Evolutionary conservation across 768 basidiomycete species (phyloP).

Genomic region (Phaeotremella fagi): DNA sequence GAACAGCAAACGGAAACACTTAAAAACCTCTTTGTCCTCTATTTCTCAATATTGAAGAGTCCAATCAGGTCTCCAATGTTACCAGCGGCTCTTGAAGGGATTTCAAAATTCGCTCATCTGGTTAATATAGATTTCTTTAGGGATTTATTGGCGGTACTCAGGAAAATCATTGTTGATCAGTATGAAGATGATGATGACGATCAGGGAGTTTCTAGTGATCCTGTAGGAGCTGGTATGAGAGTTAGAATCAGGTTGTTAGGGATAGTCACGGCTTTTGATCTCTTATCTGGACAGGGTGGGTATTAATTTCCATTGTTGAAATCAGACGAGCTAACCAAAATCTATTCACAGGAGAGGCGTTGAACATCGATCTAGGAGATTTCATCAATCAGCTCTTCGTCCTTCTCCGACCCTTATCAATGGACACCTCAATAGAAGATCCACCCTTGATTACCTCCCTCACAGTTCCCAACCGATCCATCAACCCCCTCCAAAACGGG

Average conservation of each 20-base stretch:
- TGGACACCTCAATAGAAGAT: conserved; percentile 63
- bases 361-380: conserved; percentile 89
- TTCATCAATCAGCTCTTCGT: conserved; percentile 80
- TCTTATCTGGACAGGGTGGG: conserved; percentile 87
- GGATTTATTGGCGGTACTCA: conserved; percentile 82
- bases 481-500: conserved; percentile 36
- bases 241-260: conserved; percentile 62
- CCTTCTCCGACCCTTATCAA: conserved; percentile 68
- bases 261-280: conserved; percentile 94
- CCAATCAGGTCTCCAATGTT: conserved; percentile 69
- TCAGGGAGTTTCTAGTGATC: conserved; percentile 12
- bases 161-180: conserved; percentile 62
- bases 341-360: conserved; percentile 72
- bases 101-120: conserved; percentile 88
- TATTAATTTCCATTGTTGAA: conserved; percentile 34
- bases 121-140: conserved; percentile 99
- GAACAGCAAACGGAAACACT: conserved; percentile 97
- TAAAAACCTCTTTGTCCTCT: conserved; percentile 92
- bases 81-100: conserved; percentile 81
- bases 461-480: conserved; percentile 14
- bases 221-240: conserved; percentile 46
- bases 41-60: conserved; percentile 91
- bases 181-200: conserved; percentile 45
- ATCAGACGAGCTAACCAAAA: neutral
- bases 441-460: conserved; percentile 47